Conservation (phyloP, 1,284 basidiomycete genomes). For the Coniferiporia sulphurascens region DNA sequence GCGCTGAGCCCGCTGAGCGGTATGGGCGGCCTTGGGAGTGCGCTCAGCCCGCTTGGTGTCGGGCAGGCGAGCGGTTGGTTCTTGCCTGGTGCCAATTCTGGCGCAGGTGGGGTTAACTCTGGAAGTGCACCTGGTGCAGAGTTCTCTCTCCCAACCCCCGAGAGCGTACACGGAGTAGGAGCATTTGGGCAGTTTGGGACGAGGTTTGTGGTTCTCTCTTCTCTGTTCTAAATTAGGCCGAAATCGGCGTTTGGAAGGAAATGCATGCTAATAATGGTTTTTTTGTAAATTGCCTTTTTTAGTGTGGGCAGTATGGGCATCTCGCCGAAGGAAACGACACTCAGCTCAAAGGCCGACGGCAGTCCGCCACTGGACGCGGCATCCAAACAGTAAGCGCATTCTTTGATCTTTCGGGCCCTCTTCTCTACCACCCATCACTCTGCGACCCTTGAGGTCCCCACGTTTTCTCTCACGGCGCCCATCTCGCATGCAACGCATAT, state of each 20-base stretch:
- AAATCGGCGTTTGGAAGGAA: too few relatives aligned
- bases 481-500: too few relatives aligned
- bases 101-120: too few relatives aligned
- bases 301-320: conserved; percentile 26
- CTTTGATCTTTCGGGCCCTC: conserved; percentile 6
- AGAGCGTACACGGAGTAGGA: conserved; percentile 27
- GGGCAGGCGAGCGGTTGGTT: conserved; percentile 11
- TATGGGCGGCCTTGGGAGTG: conserved; percentile 10
- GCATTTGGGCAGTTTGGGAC: conserved; percentile 15
- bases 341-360: conserved; percentile 21
- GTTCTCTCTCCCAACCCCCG: conserved; percentile 38
- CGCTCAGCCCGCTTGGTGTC: conserved; percentile 10
- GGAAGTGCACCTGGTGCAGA: conserved; percentile 20
- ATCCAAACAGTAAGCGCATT: conserved; percentile 37
- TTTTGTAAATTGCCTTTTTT: neutral
- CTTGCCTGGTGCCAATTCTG: neutral
- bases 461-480: too few relatives aligned
- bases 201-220: neutral
- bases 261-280: neutral
- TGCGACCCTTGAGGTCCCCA: neutral
- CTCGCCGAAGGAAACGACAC: conserved; percentile 30
- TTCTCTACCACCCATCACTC: neutral
- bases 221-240: neutral
- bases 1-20: conserved; percentile 10
- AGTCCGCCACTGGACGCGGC: conserved; percentile 33